Base-by-base conservation (phyloP, 2,329 filamentous ascomycete species). In the Xylariaceae sp. region DNA sequence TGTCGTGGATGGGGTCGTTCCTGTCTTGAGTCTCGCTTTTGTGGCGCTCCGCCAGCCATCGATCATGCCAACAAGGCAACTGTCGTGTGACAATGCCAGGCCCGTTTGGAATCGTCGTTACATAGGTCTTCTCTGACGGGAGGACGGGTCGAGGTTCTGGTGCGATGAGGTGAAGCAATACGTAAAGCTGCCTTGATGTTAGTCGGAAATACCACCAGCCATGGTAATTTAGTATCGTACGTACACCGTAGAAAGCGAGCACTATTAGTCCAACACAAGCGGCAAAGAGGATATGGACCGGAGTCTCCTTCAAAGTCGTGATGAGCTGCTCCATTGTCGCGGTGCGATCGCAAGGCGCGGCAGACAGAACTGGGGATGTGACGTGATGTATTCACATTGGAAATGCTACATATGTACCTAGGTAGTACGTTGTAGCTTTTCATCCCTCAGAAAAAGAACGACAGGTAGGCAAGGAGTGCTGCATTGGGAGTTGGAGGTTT, bases 31-130 rank as follows among this genome's bases (percentile, higher is more conserved):
- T 68, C 66, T 80, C 77, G 63, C 74, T 77, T 46, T 79, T 74
- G 67, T 78, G 82, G 70, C 82, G 84, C 73, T 84, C 84, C 47
- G 80, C 81, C 29, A 87, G 81, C 83, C 87, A 88, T 71, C 81
- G 80, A 73, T 97, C 91, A 70, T 90, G 86, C 93, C 93, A 98
- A 77, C 90, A 96, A 10, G 93, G 89, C 23, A 97, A 79, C 63
- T 85, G 81, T 6, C 77, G 74, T 20, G 73, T 67, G 70, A 75
- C 43, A 75, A 71, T 59, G 78, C 85, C 48, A 78, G 76, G 77
- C 48, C 89, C 88, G 65, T 88, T 80, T 41, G 87, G 81, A 40
- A 85, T 78, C 41, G 91, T 88, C 3, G 91, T 96, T 47, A 86
- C 82, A 78, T 93, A 99, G 40, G 82, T 86, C 77, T 95, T 96